phyloP scores from a whole-genome alignment of 371 early-diverging fungal genomes.

The Capillidium rhysosporum region DNA sequence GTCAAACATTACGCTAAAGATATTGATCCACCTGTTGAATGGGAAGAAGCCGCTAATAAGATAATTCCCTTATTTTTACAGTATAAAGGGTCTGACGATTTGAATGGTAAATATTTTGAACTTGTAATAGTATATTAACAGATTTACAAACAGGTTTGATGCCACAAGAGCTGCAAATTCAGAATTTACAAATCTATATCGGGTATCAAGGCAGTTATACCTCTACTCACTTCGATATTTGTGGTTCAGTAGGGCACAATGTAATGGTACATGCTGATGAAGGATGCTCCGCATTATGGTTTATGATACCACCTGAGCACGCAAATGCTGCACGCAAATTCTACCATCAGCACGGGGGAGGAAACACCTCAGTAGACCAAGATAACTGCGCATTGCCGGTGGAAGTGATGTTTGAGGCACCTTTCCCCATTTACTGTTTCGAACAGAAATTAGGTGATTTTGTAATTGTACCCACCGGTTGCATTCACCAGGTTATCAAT shows the following conservation, averaged over 20 bases:
- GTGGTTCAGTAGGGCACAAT: constrained; percentile 19
- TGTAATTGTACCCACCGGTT: constrained; percentile 15
- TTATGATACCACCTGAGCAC: constrained; percentile 13
- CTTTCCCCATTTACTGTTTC: constrained; percentile 14
- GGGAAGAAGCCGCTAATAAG: constrained; percentile 8
- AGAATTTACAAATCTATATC: constrained; percentile 18
- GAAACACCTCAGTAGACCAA: constrained; percentile 2
- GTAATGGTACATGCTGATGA: constrained; percentile 15
- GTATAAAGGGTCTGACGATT: constrained; percentile 14
- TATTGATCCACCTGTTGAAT: constrained; percentile 12
- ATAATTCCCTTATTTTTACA: constrained; percentile 11
- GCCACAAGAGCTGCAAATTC: constrained; percentile 10
- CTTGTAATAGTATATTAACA: too few relatives aligned
- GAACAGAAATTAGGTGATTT: constrained; percentile 17
- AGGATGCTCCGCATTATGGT: constrained; percentile 15
- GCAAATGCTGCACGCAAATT: constrained; percentile 10
- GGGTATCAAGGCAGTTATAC: constrained; percentile 18
- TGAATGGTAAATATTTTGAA: constrained; percentile 12
- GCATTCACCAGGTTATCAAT: constrained; percentile 15
- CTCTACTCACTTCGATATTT: constrained; percentile 17
- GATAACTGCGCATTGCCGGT: constrained; percentile 7
- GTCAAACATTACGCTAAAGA: constrained; percentile 14
- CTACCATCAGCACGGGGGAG: constrained; percentile 9
- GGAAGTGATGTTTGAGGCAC: constrained; percentile 10
- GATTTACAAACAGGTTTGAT: background rate